phyloP scores from a whole-genome alignment of 108 stramenopile species.

The Skeletonema marinoi region DNA sequence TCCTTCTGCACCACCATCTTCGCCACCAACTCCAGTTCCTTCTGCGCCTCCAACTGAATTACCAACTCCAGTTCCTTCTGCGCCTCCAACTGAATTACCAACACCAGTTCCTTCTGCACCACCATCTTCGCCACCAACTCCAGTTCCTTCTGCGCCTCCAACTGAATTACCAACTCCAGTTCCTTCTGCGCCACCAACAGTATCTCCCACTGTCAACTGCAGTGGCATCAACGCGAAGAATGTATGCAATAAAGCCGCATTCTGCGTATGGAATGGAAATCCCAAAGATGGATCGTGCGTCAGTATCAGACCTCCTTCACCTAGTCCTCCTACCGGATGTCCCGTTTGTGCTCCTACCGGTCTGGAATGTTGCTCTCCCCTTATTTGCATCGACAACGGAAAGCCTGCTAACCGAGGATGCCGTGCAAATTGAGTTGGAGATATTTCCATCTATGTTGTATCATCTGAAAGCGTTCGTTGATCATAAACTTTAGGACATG shows the following conservation, averaged over 20 bases:
- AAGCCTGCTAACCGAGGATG: background rate
- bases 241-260: background rate
- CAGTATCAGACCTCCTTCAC: background rate
- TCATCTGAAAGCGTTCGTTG: background rate
- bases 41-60: no score
- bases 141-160: no score
- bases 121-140: no score
- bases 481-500: background rate
- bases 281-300: background rate
- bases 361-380: background rate
- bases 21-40: no score
- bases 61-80: no score
- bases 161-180: no score
- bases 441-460: no score
- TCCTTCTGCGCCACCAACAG: constrained; percentile 3
- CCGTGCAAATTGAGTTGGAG: background rate
- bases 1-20: no score
- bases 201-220: background rate
- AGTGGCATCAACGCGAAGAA: background rate
- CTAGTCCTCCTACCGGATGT: background rate
- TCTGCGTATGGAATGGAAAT: background rate
- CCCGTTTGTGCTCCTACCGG: background rate
- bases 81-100: no score
- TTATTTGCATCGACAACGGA: background rate
- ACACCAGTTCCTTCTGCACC: no score